phyloP scores from a whole-genome alignment of 192 early-diverging fungal species.

The Coemansia sp. region DNA sequence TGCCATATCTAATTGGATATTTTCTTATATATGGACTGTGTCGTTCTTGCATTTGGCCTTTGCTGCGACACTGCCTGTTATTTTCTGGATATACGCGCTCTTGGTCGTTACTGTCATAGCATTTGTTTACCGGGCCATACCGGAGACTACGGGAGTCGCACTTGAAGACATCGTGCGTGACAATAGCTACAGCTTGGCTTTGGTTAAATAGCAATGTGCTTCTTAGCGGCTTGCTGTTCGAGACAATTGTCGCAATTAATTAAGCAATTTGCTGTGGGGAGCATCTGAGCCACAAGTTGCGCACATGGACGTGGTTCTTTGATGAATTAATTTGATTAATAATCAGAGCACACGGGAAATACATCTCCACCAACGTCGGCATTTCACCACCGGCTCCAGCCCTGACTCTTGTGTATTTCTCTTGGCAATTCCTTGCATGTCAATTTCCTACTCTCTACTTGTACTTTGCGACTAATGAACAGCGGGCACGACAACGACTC shows the following conservation, averaged over 20 bases:
- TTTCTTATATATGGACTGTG: slow-evolving; percentile 26
- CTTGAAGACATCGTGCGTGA: slow-evolving; percentile 22
- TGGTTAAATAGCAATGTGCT: background rate
- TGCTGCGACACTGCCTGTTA: slow-evolving; percentile 17
- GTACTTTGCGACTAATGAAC: background rate
- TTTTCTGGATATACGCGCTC: slow-evolving; percentile 32
- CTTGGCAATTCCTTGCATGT: background rate
- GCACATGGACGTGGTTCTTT: background rate
- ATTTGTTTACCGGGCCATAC: slow-evolving; percentile 30
- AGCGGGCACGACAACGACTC: background rate
- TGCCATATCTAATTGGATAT: slow-evolving; percentile 25
- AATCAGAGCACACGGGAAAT: background rate
- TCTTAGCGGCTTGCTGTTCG: background rate
- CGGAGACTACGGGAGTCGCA: slow-evolving; percentile 22
- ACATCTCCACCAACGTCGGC: background rate
- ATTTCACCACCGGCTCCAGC: background rate
- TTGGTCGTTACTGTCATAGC: slow-evolving; percentile 6
- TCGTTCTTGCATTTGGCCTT: slow-evolving; percentile 33
- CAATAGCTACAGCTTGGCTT: background rate
- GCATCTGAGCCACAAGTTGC: background rate
- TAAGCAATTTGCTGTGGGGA: background rate
- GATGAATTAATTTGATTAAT: background rate
- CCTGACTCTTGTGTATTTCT: background rate
- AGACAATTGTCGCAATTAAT: background rate
- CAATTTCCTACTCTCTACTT: background rate